Evolutionary conservation across 352 stramenopile genomes (phyloP).

Genomic region (Pythium phragmitis): DNA sequence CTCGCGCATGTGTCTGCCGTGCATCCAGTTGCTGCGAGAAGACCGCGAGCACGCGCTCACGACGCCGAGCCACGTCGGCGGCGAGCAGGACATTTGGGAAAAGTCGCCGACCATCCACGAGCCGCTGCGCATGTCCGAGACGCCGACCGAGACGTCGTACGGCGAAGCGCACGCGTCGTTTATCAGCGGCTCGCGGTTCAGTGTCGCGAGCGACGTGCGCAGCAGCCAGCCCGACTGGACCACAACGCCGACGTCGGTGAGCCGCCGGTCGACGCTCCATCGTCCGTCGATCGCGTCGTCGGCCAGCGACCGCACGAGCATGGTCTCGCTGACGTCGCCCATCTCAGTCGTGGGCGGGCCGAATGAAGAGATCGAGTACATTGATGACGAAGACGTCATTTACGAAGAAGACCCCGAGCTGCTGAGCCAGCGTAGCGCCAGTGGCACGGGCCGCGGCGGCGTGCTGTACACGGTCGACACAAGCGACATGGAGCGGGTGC

Average conservation of each 20-base stretch:
- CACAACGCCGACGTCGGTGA: neutral
- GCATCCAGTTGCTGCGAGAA: slow-evolving; percentile 20
- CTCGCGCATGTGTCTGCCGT: slow-evolving; percentile 15
- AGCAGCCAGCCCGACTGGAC: slow-evolving; percentile 6
- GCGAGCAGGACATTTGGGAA: slow-evolving; percentile 1
- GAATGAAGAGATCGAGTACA: slow-evolving; percentile 15
- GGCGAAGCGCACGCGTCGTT: neutral
- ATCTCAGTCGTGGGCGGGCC: slow-evolving; percentile 5
- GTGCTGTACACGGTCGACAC: slow-evolving; percentile 19
- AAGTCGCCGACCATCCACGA: slow-evolving; percentile 14
- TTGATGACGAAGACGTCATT: slow-evolving; percentile 19
- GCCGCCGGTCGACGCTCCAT: neutral
- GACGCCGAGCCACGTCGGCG: neutral
- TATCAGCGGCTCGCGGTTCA: neutral
- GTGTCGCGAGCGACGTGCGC: neutral
- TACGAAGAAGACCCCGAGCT: slow-evolving; percentile 13
- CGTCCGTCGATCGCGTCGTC: neutral
- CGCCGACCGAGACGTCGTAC: slow-evolving; percentile 10
- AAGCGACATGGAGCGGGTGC: slow-evolving; percentile 21
- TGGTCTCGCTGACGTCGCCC: slow-evolving; percentile 2
- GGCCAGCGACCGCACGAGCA: slow-evolving; percentile 1
- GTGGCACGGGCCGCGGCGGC: neutral
- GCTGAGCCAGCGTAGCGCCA: slow-evolving; percentile 4
- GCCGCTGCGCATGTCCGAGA: slow-evolving; percentile 16
- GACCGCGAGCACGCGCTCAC: slow-evolving; percentile 12